A percentile compares a stretch with the other conserved stretches of the same genome.
Conservation (phyloP, 345 rosid species). For the Moringa oleifera region DNA sequence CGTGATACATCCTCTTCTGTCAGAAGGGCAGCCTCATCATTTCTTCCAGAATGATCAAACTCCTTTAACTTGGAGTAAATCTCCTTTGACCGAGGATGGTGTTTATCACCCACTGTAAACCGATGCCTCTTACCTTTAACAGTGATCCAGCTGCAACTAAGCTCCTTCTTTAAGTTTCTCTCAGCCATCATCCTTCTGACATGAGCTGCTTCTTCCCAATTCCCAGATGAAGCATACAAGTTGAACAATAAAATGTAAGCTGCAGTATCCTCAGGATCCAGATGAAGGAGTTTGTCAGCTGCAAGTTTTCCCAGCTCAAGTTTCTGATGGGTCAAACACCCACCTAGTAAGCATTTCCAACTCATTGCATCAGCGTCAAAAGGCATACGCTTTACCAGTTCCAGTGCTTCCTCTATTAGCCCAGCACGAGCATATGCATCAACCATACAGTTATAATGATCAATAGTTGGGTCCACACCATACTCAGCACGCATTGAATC, state of each 20-base stretch:
- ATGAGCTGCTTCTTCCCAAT: slow-evolving; percentile 64
- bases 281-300: slow-evolving; percentile 46
- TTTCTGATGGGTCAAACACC: slow-evolving; percentile 67
- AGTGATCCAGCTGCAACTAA: slow-evolving; percentile 71
- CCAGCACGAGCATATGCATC: slow-evolving; percentile 68
- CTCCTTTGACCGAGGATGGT: slow-evolving; percentile 53
- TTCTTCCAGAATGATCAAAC: slow-evolving; percentile 17
- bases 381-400: slow-evolving; percentile 49
- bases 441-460: slow-evolving; percentile 66
- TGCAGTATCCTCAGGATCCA: slow-evolving; percentile 60
- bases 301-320: slow-evolving; percentile 60
- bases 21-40: slow-evolving; percentile 18
- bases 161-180: slow-evolving; percentile 56
- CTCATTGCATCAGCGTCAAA: slow-evolving; percentile 60
- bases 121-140: slow-evolving; percentile 58
- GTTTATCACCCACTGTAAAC: slow-evolving; percentile 66
- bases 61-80: slow-evolving; percentile 56
- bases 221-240: slow-evolving; percentile 43
- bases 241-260: slow-evolving; percentile 64
- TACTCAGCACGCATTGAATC: slow-evolving; percentile 42
- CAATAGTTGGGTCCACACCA: slow-evolving; percentile 51
- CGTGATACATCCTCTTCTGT: slow-evolving; percentile 34
- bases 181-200: slow-evolving; percentile 57
- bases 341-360: slow-evolving; percentile 72
- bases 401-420: slow-evolving; percentile 44